phyloP scores from a whole-genome alignment of 1,139 yeast genomes.

The Debaryomyces sp. region DNA sequence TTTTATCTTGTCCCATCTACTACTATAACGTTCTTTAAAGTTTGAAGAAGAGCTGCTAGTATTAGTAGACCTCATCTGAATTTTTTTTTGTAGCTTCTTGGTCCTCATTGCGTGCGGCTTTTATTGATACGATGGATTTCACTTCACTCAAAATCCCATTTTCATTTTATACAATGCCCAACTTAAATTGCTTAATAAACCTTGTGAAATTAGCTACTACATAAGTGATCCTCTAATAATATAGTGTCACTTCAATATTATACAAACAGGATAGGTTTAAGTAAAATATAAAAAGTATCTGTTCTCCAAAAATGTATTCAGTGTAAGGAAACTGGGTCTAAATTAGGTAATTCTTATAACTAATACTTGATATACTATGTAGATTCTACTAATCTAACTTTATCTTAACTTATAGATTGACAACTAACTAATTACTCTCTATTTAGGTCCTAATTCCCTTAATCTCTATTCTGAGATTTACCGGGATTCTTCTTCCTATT shows the following conservation, averaged over 20 bases:
- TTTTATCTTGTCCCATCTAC: conserved; percentile 10
- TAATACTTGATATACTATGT: no score
- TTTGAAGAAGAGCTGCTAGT: not conserved
- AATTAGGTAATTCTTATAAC: no score
- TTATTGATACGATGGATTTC: not conserved
- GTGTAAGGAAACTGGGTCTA: no score
- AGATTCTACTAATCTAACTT: no score
- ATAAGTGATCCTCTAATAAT: no score
- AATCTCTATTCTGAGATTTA: no score
- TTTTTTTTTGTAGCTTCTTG: conserved; percentile 4
- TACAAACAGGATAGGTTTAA: not conserved
- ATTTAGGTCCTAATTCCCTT: no score
- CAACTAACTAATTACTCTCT: no score
- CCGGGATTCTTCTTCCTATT: no score
- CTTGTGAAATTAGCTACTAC: not conserved
- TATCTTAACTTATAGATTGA: no score
- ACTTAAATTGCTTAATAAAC: no score
- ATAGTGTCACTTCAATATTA: not conserved
- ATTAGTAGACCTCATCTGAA: conserved; percentile 9
- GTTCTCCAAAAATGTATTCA: no score
- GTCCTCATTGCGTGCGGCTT: conserved; percentile 8
- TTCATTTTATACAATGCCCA: not conserved
- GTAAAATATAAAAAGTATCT: not conserved
- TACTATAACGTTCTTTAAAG: not conserved
- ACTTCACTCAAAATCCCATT: not conserved